A percentile compares a stretch with the other conserved stretches of the same genome.
These are phyloP conservation scores for Colletotrichum cordylinicola DNA, from an alignment of 2,329 filamentous ascomycete species.

Conservation along the genomic window DNA sequence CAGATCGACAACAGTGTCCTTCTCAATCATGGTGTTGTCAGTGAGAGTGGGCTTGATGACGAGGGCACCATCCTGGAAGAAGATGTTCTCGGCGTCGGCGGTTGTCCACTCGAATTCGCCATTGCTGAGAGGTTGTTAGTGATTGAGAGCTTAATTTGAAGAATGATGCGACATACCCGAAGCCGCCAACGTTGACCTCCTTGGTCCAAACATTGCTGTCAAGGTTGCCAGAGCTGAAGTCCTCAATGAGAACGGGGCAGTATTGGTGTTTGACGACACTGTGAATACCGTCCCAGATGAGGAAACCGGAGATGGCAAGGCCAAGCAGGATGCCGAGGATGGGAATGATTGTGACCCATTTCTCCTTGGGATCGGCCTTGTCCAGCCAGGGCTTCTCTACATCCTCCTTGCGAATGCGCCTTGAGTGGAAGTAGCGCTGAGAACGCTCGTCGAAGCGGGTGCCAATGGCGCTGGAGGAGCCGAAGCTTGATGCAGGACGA, in stretches of 20 bases:
- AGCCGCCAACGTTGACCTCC: constrained; percentile 78
- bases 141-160: background rate
- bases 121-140: constrained; percentile 57
- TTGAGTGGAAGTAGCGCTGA: constrained; percentile 74
- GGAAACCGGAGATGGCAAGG: constrained; percentile 69
- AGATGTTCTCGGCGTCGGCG: constrained; percentile 74
- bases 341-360: constrained; percentile 85
- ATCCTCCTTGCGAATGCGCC: constrained; percentile 74
- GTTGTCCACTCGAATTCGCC: constrained; percentile 85
- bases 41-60: constrained; percentile 81
- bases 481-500: constrained; percentile 53
- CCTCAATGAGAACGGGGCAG: constrained; percentile 70
- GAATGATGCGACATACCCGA: constrained; percentile 61
- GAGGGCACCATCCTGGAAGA: constrained; percentile 71
- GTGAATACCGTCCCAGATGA: constrained; percentile 77
- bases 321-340: constrained; percentile 74
- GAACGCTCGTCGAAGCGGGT: constrained; percentile 41
- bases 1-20: constrained; percentile 73
- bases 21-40: constrained; percentile 68
- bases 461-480: constrained; percentile 45
- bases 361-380: constrained; percentile 79
- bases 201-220: constrained; percentile 72
- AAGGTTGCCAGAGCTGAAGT: constrained; percentile 63
- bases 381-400: constrained; percentile 79
- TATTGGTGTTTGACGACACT: constrained; percentile 79